Evolutionary conservation across 2,329 filamentous ascomycete genomes (phyloP).

Genomic region (Bertia moriformis): DNA sequence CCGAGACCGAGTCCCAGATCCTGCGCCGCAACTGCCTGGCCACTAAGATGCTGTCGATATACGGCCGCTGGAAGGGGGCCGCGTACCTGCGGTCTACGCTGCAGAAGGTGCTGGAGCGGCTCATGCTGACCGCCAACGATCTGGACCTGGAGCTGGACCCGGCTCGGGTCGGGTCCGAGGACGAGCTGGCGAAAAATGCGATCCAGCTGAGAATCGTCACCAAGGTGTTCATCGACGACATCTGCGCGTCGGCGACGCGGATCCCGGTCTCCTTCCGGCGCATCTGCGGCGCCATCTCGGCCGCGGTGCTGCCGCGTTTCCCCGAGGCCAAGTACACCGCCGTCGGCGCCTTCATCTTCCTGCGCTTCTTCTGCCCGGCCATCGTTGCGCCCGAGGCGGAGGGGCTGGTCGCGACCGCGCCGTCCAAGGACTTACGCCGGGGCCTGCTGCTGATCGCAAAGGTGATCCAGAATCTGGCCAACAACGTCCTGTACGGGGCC

Average conservation of each 20-base stretch:
- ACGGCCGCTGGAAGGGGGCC: constrained; percentile 57
- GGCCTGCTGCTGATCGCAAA: constrained; percentile 57
- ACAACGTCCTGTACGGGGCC: constrained; percentile 57
- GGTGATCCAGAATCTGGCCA: constrained; percentile 57
- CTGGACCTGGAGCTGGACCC: constrained; percentile 56
- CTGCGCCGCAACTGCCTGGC: constrained; percentile 54
- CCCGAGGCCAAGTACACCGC: constrained; percentile 60
- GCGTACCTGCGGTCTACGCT: constrained; percentile 48
- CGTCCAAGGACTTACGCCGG: constrained; percentile 55
- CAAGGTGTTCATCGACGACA: constrained; percentile 59
- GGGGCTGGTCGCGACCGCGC: constrained; percentile 42
- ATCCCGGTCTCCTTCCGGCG: constrained; percentile 51
- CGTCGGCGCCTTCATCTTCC: constrained; percentile 57
- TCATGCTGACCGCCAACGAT: constrained; percentile 53
- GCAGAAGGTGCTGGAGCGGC: constrained; percentile 50
- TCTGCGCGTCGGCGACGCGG: constrained; percentile 44
- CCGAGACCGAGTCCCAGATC: constrained; percentile 55
- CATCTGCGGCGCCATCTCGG: constrained; percentile 54
- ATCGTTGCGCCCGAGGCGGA: constrained; percentile 58
- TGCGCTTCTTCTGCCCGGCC: constrained; percentile 59
- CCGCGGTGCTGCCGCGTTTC: constrained; percentile 47
- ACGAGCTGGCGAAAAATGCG: constrained; percentile 53
- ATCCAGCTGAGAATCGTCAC: constrained; percentile 52
- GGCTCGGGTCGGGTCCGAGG: constrained; percentile 38
- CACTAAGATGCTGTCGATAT: constrained; percentile 60